Evolutionary conservation across 257 asterid genomes (phyloP).

Genomic region (Solanum neorickii): DNA sequence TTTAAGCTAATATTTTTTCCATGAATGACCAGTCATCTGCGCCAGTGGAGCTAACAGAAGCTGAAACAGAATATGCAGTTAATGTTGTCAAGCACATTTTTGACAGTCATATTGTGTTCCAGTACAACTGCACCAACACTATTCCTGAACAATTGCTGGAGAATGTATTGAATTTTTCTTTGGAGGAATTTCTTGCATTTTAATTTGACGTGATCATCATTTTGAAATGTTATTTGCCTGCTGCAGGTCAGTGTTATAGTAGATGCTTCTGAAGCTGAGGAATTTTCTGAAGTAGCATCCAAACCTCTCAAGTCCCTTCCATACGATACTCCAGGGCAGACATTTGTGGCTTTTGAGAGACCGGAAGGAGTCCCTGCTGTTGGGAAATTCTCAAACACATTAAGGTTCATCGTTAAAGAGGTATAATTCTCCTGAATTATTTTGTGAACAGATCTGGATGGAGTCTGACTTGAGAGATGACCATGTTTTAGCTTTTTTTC

Average conservation of each 20-base stretch:
- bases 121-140: slow-evolving; percentile 95
- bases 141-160: slow-evolving; percentile 90
- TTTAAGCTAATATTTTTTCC: slow-evolving; percentile 3
- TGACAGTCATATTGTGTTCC: slow-evolving; percentile 82
- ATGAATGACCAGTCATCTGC: slow-evolving; percentile 62
- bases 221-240: slow-evolving; percentile 5
- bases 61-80: slow-evolving; percentile 97
- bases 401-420: slow-evolving; percentile 89
- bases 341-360: slow-evolving; percentile 91
- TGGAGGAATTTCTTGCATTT: not conserved
- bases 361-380: slow-evolving; percentile 85
- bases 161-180: slow-evolving; percentile 37
- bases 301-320: slow-evolving; percentile 82
- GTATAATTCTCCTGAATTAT: slow-evolving; percentile 22
- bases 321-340: slow-evolving; percentile 83
- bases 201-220: not conserved
- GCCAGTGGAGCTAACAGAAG: slow-evolving; percentile 99
- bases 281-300: slow-evolving; percentile 73
- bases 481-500: not conserved
- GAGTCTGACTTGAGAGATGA: not conserved
- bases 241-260: slow-evolving; percentile 79
- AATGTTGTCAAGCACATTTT: slow-evolving; percentile 94
- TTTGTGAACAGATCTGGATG: not conserved
- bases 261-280: slow-evolving; percentile 98
- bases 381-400: slow-evolving; percentile 80